Evolutionary conservation across 352 stramenopile genomes (phyloP).

Genomic region (Phytophthora megakarya): DNA sequence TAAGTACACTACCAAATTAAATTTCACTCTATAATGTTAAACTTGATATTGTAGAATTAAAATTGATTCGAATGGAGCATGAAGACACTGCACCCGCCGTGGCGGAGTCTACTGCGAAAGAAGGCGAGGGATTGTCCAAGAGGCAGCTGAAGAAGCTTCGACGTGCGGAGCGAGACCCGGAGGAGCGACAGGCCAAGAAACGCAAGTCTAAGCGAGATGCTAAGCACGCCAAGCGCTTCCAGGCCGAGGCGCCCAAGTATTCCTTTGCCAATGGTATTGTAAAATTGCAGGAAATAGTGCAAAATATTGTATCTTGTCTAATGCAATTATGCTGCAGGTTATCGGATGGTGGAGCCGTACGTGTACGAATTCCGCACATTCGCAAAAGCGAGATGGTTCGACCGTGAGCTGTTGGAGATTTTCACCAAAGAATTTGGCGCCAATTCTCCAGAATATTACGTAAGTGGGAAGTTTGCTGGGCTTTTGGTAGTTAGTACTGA

Average conservation of each 20-base stretch:
- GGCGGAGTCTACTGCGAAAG: constrained; percentile 2
- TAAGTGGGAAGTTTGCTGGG: constrained; percentile 24
- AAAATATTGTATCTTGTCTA: not conserved
- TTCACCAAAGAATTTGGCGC: constrained; percentile 89
- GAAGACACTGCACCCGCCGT: not conserved
- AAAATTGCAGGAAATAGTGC: constrained; percentile 11
- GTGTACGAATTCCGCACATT: constrained; percentile 95
- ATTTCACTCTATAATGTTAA: constrained; percentile 3
- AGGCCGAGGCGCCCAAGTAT: constrained; percentile 57
- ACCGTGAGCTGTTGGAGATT: constrained; percentile 90
- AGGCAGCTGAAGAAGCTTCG: constrained; percentile 55
- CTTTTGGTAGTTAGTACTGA: constrained; percentile 6
- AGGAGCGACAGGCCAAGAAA: constrained; percentile 49
- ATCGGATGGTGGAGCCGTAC: constrained; percentile 92
- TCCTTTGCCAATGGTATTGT: constrained; percentile 52
- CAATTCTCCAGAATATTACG: constrained; percentile 88
- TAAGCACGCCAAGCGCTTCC: constrained; percentile 46
- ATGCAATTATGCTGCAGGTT: constrained; percentile 48
- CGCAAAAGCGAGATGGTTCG: constrained; percentile 95
- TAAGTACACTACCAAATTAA: too few species aligned
- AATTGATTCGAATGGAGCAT: constrained; percentile 29
- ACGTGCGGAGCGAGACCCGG: constrained; percentile 33
- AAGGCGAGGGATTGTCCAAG: constrained; percentile 38
- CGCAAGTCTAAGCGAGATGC: constrained; percentile 53
- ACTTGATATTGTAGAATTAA: constrained; percentile 10